These are phyloP conservation scores for Rhodotorula sp. DNA, from an alignment of 1,284 basidiomycete species.

Conservation along the genomic window DNA sequence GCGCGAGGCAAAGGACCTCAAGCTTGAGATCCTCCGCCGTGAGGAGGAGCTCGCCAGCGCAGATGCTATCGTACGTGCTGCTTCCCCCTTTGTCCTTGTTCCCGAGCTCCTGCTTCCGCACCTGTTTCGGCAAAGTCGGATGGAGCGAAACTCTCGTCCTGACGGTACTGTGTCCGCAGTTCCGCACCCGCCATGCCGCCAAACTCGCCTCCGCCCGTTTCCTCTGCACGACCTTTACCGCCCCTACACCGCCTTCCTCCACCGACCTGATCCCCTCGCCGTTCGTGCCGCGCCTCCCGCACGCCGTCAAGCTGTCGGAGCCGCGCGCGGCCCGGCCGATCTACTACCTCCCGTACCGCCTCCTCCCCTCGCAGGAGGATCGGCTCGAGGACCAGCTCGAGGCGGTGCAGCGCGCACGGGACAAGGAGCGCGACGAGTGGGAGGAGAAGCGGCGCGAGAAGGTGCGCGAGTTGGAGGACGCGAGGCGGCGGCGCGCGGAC, in stretches of 20 bases:
- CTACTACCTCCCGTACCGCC: conserved; percentile 44
- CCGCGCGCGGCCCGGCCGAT: conserved; percentile 35
- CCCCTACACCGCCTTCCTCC: conserved; percentile 4
- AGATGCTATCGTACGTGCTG: conserved; percentile 37
- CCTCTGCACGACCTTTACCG: conserved; percentile 41
- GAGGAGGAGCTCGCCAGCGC: conserved; percentile 39
- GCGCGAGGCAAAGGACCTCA: conserved; percentile 34
- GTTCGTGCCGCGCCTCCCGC: conserved; percentile 37
- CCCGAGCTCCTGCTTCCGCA: too few relatives aligned
- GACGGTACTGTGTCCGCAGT: conserved; percentile 30
- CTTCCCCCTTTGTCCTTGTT: not conserved
- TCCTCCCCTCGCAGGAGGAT: conserved; percentile 44
- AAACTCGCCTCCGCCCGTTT: conserved; percentile 44
- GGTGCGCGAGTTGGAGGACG: conserved; percentile 2
- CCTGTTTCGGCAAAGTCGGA: too few relatives aligned
- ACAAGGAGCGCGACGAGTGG: conserved; percentile 26
- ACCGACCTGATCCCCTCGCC: conserved; percentile 29
- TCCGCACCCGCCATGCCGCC: conserved; percentile 38
- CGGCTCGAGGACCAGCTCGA: conserved; percentile 43
- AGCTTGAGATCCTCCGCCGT: conserved; percentile 27
- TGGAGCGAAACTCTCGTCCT: not conserved
- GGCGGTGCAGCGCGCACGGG: conserved; percentile 16
- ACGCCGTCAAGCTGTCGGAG: conserved; percentile 29
- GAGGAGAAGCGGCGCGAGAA: conserved; percentile 11
- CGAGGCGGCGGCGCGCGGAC: conserved; percentile 4